A percentile compares a stretch with the other conserved stretches of the same genome.
These are phyloP conservation scores for Massarina eburnea DNA, from an alignment of 2,329 filamentous ascomycete species.

Conservation along the genomic window DNA sequence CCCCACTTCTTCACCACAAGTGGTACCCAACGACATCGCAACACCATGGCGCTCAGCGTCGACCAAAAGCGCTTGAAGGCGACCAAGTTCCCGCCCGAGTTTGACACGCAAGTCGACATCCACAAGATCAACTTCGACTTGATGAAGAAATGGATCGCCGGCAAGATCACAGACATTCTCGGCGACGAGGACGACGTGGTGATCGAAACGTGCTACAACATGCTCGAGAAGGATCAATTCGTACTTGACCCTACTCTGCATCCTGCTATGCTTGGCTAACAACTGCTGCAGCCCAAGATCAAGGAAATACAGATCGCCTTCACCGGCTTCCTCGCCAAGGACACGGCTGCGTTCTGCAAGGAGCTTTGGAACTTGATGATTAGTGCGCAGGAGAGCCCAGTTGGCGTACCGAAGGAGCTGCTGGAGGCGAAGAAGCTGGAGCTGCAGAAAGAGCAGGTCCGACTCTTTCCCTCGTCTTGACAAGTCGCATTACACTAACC, in stretches of 20 bases:
- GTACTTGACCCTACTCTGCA: constrained; percentile 55
- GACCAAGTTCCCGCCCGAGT: constrained; percentile 92
- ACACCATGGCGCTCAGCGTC: constrained; percentile 75
- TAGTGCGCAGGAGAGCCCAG: constrained; percentile 83
- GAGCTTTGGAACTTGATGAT: constrained; percentile 90
- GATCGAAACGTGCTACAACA: constrained; percentile 75
- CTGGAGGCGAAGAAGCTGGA: constrained; percentile 96
- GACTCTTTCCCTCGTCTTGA: constrained; percentile 4
- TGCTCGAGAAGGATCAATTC: constrained; percentile 72
- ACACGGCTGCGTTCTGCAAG: constrained; percentile 85
- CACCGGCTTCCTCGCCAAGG: constrained; percentile 83
- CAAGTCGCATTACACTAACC: constrained; percentile 18
- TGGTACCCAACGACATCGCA: not conserved
- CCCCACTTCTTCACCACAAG: constrained; percentile 2
- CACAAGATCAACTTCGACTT: constrained; percentile 95
- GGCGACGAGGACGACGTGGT: constrained; percentile 96
- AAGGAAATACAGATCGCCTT: constrained; percentile 94
- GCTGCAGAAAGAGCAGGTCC: constrained; percentile 90
- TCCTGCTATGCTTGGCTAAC: constrained; percentile 13
- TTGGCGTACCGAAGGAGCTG: constrained; percentile 91
- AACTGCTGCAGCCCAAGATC: constrained; percentile 74
- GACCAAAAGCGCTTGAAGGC: constrained; percentile 87
- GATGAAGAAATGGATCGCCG: constrained; percentile 98
- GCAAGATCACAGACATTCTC: constrained; percentile 82
- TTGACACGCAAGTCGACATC: constrained; percentile 95